Conservation (phyloP, 2,329 filamentous ascomycete species). For the Geosmithia flava region DNA sequence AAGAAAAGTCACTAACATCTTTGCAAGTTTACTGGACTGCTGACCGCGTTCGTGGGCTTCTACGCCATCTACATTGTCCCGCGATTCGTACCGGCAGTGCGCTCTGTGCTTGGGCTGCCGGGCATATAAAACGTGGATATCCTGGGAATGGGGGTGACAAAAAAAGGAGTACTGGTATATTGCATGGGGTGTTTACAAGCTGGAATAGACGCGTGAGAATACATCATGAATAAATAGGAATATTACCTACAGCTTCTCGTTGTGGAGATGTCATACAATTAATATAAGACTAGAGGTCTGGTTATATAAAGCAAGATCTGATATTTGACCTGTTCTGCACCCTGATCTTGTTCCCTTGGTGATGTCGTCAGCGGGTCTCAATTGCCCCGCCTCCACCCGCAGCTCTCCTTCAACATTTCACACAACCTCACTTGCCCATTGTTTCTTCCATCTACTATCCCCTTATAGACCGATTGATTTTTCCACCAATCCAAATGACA, state of each 20-base stretch:
- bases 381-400: not conserved
- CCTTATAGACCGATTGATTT: not conserved
- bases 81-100: slow-evolving; percentile 31
- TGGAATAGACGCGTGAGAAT: no score
- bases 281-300: no score
- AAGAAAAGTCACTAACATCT: not conserved
- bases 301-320: not conserved
- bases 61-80: slow-evolving; percentile 40
- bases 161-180: not conserved
- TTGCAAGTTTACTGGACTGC: slow-evolving; percentile 33
- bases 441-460: not conserved
- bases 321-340: not conserved
- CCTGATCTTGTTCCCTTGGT: not conserved
- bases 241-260: no score
- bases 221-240: no score
- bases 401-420: not conserved
- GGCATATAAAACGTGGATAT: slow-evolving; percentile 28
- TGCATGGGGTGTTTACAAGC: not conserved
- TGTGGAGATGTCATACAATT: no score
- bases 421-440: not conserved
- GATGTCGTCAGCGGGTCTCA: not conserved
- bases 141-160: not conserved
- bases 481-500: slow-evolving; percentile 15
- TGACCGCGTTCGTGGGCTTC: slow-evolving; percentile 31
- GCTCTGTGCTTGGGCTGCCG: slow-evolving; percentile 34